Evolutionary conservation across 1,284 basidiomycete species (phyloP).

Genomic region (Malassezia pachydermatis): DNA sequence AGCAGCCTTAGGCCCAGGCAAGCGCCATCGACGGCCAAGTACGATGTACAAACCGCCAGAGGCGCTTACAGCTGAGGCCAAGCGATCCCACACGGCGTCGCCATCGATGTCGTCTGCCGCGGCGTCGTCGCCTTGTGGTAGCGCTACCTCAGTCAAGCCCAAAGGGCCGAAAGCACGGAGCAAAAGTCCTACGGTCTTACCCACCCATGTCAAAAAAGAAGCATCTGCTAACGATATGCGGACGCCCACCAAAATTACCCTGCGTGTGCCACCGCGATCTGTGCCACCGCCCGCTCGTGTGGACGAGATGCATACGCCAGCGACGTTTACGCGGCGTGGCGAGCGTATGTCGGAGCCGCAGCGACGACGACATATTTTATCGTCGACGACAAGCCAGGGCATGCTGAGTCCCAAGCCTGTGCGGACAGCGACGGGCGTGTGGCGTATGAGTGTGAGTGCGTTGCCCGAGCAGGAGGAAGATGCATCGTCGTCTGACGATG

Average conservation of each 20-base stretch:
- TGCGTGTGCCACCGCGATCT: neutral
- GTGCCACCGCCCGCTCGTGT: neutral
- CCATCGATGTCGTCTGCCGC: neutral
- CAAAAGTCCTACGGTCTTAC: neutral
- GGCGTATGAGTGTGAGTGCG: conserved; percentile 1
- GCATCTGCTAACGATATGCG: neutral
- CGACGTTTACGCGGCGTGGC: conserved; percentile 16
- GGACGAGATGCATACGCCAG: neutral
- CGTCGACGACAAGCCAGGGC: neutral
- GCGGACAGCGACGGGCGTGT: conserved; percentile 8
- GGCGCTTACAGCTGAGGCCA: conserved; percentile 26
- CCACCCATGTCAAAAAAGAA: neutral
- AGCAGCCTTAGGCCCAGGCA: conserved; percentile 21
- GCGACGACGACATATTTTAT: neutral
- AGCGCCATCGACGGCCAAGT: conserved; percentile 33
- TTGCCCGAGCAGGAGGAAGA: conserved; percentile 1
- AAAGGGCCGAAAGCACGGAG: too few species aligned
- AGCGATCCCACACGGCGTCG: conserved; percentile 4
- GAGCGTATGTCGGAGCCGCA: conserved; percentile 12
- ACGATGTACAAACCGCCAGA: conserved; percentile 35
- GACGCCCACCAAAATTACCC: neutral
- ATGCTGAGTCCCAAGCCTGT: conserved; percentile 15
- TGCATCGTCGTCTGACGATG: conserved; percentile 7
- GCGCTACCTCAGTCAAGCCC: neutral
- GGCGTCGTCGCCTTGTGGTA: neutral